Base-by-base conservation (phyloP, 2,329 filamentous ascomycete species). In the Sporothrix euskadiensis region DNA sequence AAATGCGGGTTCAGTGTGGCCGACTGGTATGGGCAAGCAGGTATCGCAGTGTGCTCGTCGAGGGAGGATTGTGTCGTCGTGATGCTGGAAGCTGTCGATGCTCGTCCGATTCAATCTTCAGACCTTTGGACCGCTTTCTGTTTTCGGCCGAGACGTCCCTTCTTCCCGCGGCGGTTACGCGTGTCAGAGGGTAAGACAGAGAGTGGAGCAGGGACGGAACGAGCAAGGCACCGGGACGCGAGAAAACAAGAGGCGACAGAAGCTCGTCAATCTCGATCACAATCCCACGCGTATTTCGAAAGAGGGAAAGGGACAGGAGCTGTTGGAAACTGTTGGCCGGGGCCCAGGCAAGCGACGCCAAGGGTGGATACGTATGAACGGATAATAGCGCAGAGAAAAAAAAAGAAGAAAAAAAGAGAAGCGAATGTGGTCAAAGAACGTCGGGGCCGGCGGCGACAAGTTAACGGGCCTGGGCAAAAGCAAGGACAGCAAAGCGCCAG, bases 241-340 rank as follows among this genome's bases (percentile, higher is more conserved):
- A 71, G 44, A 41, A 56, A 41, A 56, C 32, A 47, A 2, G 44
- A 68, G 44, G 16, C 65, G 44, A 71, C 10, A 56, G 41, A 54
- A 52, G 22, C 44, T 69, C 26, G 30, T 54, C 26, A 52, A 68
- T 68, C 65, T 49, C 65, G 65, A 68, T 68, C 16, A 22, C 26
- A 52, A 44, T 47, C 61, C 39, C 61, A 47, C 65, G 63, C 41
- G 26, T 35, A 22, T 10, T 52, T 32, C 22, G 57, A 12, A n/a
- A 52, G 14, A 35, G 14, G 61, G 39, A 66, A 66, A 7, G 32
- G 39, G 19, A 66, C 22, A 47, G 6, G 39, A 47, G 39, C 61
- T 66, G 61, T 47, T 47, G 61, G 61, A 14, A 19, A 39, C 57
- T 19, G 32, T 61, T 39, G 57, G 19, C 7, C n/a, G 39, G 61